A percentile compares a stretch with the other conserved stretches of the same genome.
Evolutionary conservation across 1,139 yeast genomes (phyloP).

Genomic region (Kluyveromyces marxianus): DNA sequence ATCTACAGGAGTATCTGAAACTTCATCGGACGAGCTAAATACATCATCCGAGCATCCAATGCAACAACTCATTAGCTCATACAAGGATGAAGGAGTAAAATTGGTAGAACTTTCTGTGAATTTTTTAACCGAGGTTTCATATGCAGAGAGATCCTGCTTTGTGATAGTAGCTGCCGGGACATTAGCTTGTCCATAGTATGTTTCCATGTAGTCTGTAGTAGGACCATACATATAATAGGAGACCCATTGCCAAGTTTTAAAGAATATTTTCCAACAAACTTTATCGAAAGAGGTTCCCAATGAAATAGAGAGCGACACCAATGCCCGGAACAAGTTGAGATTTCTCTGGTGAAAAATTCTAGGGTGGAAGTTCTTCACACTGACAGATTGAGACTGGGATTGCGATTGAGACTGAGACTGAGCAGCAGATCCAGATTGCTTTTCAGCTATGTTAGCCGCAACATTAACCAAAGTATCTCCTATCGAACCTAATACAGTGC

Average conservation of each 20-base stretch:
- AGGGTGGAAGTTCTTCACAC: conserved; percentile 14
- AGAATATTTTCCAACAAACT: conserved; percentile 59
- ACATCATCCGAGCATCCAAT: conserved; percentile 23
- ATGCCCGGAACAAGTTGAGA: conserved; percentile 69
- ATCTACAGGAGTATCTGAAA: conserved; percentile 13
- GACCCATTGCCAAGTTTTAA: conserved; percentile 72
- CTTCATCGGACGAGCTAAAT: conserved; percentile 8
- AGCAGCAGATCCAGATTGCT: not conserved
- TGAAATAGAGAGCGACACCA: conserved; percentile 68
- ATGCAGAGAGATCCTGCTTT: conserved; percentile 41
- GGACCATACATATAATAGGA: conserved; percentile 58
- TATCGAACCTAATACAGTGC: conserved; percentile 31
- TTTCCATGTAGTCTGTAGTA: conserved; percentile 35
- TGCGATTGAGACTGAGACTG: conserved; percentile 5
- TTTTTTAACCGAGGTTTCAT: conserved; percentile 51
- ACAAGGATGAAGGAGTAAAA: conserved; percentile 45
- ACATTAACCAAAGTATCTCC: conserved; percentile 61
- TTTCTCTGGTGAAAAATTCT: conserved; percentile 39
- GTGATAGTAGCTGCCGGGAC: conserved; percentile 32
- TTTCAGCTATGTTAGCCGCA: conserved; percentile 34
- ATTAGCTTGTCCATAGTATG: conserved; percentile 29
- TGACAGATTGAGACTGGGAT: not conserved
- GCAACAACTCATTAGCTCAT: conserved; percentile 39
- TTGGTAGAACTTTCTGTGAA: conserved; percentile 54
- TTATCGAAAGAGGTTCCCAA: conserved; percentile 60